Evolutionary conservation across 306 rosid species (phyloP).

Genomic region (Arachis hypogaea): DNA sequence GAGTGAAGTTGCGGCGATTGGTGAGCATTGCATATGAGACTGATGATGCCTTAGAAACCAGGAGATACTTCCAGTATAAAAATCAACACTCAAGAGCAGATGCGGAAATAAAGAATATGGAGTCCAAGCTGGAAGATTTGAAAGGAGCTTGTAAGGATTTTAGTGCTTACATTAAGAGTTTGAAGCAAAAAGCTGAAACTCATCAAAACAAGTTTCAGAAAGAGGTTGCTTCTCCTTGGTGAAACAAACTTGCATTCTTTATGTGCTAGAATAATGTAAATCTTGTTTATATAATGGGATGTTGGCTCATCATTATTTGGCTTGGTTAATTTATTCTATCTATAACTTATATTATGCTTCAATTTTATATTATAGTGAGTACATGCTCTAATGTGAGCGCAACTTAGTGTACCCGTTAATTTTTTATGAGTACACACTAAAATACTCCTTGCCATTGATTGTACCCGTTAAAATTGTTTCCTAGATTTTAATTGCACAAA

Average conservation of each 20-base stretch:
- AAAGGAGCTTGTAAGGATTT: conserved; percentile 68
- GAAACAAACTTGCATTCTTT: conserved; percentile 29
- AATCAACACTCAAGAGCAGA: conserved; percentile 50
- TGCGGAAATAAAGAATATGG: conserved; percentile 61
- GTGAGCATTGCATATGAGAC: conserved; percentile 62
- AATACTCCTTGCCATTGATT: too few species aligned
- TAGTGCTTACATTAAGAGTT: conserved; percentile 59
- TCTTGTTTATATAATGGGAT: background rate
- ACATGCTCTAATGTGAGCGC: too few species aligned
- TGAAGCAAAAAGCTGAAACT: conserved; percentile 61
- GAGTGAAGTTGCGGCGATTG: conserved; percentile 53
- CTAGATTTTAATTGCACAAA: too few species aligned
- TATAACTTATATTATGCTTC: too few species aligned
- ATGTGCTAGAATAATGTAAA: background rate
- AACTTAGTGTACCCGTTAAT: too few species aligned
- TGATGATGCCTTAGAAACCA: conserved; percentile 47
- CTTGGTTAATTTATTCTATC: background rate
- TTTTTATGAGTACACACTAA: too few species aligned
- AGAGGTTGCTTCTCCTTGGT: conserved; percentile 70
- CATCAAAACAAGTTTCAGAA: conserved; percentile 52
- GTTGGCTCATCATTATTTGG: background rate
- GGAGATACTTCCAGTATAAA: conserved; percentile 48
- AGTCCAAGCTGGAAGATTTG: conserved; percentile 68
- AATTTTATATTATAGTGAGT: too few species aligned
- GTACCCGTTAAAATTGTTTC: too few species aligned